phyloP scores from a whole-genome alignment of 2,329 filamentous ascomycete genomes.

The Pseudogymnoascus sp. region DNA sequence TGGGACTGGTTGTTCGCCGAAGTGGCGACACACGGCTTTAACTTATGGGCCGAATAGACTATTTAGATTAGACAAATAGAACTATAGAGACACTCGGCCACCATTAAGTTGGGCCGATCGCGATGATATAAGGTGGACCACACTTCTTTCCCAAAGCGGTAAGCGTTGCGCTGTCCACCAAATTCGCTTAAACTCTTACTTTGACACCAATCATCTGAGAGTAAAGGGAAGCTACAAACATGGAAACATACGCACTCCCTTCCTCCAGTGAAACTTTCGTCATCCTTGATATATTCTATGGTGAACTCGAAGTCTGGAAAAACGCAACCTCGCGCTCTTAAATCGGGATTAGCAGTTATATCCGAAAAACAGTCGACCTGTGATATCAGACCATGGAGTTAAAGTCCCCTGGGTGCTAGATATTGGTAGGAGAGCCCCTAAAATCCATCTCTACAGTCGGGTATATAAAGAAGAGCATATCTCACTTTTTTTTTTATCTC shows the following conservation, averaged over 20 bases:
- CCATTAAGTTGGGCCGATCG: not conserved
- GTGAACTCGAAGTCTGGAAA: not conserved
- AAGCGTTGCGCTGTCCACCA: not conserved
- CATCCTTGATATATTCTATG: not conserved
- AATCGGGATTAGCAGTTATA: not conserved
- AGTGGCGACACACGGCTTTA: not conserved
- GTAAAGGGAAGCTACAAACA: not conserved
- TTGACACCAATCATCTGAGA: not conserved
- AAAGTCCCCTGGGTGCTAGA: not conserved
- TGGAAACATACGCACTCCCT: not conserved
- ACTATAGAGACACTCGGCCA: not conserved
- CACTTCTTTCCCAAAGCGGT: not conserved
- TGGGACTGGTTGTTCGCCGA: not conserved
- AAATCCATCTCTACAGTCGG: not conserved
- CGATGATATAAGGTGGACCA: not conserved
- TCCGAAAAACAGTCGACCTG: not conserved
- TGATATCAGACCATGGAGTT: not conserved
- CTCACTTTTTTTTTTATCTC: no score
- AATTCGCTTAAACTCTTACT: not conserved
- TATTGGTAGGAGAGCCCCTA: not conserved
- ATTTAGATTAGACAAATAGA: not conserved
- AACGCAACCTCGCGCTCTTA: not conserved
- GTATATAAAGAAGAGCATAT: not conserved
- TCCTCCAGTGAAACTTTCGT: not conserved
- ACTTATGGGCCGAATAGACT: not conserved